Conservation (phyloP, 331 rosid genomes). For the Acacia pycnantha region DNA sequence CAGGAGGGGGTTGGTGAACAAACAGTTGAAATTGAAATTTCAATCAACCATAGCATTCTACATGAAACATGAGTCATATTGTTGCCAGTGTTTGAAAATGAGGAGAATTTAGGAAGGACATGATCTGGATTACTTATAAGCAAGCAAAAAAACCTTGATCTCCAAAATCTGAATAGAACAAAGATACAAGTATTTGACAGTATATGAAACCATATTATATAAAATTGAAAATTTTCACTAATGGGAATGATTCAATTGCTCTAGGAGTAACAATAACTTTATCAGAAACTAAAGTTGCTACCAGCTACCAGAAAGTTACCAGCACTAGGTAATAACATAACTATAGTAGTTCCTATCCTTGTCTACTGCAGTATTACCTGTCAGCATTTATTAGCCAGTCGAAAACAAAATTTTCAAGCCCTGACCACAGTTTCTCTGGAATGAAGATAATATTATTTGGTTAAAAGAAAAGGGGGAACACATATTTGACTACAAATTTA, state of each 20-base stretch:
- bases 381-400: conserved; percentile 99
- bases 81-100: background rate
- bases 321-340: conserved; percentile 1
- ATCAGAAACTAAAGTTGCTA: background rate
- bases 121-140: conserved; percentile 10
- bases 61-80: background rate
- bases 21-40: background rate
- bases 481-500: background rate
- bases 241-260: conserved; percentile 17
- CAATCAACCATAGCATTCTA: conserved; percentile 7
- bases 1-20: background rate
- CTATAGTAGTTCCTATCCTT: conserved; percentile 8
- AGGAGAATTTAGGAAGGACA: background rate
- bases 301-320: background rate
- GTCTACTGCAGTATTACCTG: conserved; percentile 55
- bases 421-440: conserved; percentile 99
- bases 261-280: conserved; percentile 9
- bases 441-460: conserved; percentile 5
- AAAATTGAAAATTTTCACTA: background rate
- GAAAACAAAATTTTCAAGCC: conserved; percentile 97
- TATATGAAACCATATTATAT: background rate
- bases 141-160: background rate
- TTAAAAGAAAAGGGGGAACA: background rate
- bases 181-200: conserved; percentile 4
- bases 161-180: conserved; percentile 18